phyloP scores from a whole-genome alignment of 495 filamentous ascomycete species.

The Talaromyces adpressus region DNA sequence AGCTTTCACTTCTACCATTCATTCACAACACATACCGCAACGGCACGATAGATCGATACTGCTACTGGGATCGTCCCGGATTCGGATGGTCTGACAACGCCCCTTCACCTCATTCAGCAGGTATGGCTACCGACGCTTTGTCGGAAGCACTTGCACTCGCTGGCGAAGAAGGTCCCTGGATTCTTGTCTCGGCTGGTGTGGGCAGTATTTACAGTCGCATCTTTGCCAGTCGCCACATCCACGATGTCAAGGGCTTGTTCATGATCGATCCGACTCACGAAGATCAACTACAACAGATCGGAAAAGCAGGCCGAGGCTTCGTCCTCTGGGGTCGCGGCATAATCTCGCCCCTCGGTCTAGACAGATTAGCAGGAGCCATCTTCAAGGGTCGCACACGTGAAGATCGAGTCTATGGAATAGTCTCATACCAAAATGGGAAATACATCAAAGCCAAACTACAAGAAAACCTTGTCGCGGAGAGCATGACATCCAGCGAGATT shows the following conservation, averaged over 20 bases:
- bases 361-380: constrained; percentile 67
- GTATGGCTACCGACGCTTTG: constrained; percentile 79
- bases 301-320: constrained; percentile 65
- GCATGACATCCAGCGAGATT: constrained; percentile 76
- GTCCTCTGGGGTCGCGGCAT: constrained; percentile 76
- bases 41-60: constrained; percentile 77
- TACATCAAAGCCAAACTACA: constrained; percentile 86
- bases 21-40: constrained; percentile 55
- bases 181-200: constrained; percentile 63
- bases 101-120: constrained; percentile 84
- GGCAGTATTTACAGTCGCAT: constrained; percentile 85
- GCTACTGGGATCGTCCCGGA: constrained; percentile 92
- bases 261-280: constrained; percentile 86
- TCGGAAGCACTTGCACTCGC: constrained; percentile 75
- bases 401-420: constrained; percentile 75
- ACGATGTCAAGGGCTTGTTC: constrained; percentile 67
- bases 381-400: constrained; percentile 71
- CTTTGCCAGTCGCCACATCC: constrained; percentile 71
- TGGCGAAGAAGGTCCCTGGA: constrained; percentile 80
- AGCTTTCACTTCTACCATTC: constrained; percentile 65
- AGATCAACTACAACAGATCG: constrained; percentile 61
- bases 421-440: constrained; percentile 70
- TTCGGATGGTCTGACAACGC: constrained; percentile 88
- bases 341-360: constrained; percentile 78
- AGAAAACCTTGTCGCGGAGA: constrained; percentile 80